Base-by-base conservation (phyloP, 1,284 basidiomycete species). In the Cyathus olla region DNA sequence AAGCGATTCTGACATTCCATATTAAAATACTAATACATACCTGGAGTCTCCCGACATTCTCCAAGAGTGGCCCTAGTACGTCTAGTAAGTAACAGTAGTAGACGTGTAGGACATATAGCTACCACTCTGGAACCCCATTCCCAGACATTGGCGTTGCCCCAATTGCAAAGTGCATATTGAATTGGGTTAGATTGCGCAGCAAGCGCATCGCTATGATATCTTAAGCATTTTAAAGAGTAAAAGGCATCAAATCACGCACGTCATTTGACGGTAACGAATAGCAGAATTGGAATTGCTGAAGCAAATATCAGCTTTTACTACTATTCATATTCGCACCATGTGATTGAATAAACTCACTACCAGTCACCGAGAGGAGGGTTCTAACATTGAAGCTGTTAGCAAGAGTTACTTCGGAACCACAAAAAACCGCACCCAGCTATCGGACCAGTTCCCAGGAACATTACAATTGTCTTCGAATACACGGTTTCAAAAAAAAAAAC, bases 251-350 rank as follows among this genome's bases (percentile, higher is more conserved):
- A 27, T 50, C n/a, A 71, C 84, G 52, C 59, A 86, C 84, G 79
- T 80, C 86, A 88, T 87, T 59, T 80, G 81, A 17, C 85, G 83
- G 70, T 84, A 88, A 24, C 86, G 82, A 58, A 86, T 82, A 21
- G 82, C 85, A 19, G 85, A 84, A 65, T 87, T 87, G 4, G 86
- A 88, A 65, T 87, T 83, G 70, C 85, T 87, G 26, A 24, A 59
- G 48, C 29, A 59, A 26, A 21, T 13, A 13, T 35, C 13, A 35
- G 31, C 31, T n/a, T n/a, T n/a, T 35, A 35, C 31, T 13, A 31
- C 49, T 15, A 37, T 24, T 19, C 3, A 3, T 40, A 57, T 8
- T 44, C 31, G 28, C 46, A 42, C 49, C 27, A 26, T 26, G 21
- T 26, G 13, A 24, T 29, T 24, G 24, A n/a, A 49, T 24, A 22